Base-by-base conservation (phyloP, 345 rosid genomes). In the Barbarea vulgaris region DNA sequence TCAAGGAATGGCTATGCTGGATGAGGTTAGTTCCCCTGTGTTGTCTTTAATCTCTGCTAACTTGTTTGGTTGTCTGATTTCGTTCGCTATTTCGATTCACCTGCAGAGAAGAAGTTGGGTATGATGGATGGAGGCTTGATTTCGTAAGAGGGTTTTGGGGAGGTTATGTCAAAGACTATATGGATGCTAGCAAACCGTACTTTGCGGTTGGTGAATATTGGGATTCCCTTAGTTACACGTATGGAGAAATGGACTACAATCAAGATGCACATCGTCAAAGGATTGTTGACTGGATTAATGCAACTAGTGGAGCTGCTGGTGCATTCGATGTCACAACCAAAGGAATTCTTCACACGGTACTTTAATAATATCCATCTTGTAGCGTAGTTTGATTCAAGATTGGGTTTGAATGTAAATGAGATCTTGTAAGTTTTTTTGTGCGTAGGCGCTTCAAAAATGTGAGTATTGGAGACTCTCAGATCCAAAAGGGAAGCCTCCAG, bases 111-210 rank as follows among this genome's bases (percentile, higher is more conserved):
- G 99, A 91, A 80, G 89, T 94, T 80, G 99, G 99, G 41, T 94
- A 91, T 73, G 97, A 94, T 80, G 99, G 97, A 81, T 94, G 99
- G 97, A 88, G 99, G 86, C 96, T 94, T 64, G 99, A 94, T 83
- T 94, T 94, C 69, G 96, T 85, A 30, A 86, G 99, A 89, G 99
- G 99, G 46, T 94, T 94, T 77, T 94, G 99, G 99, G 97, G 99
- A 79, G 99, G 99, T 70, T 91, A 94, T 79, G 93, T 91, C n/a
- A 91, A 90, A 87, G 99, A 94, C 85, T 94, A 94, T 76, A 47
- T 94, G 83, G 96, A 90, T 77, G 85, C 96, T 53, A 94, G 59
- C 79, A 87, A 87, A 57, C 99, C 99, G 4, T 85, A 80, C 76
- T 94, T 94, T 77, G 91, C 91, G 36, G 97, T 91, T 53, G 99